phyloP scores from a whole-genome alignment of 2,329 filamentous ascomycete species.

The Aciculosporium take region DNA sequence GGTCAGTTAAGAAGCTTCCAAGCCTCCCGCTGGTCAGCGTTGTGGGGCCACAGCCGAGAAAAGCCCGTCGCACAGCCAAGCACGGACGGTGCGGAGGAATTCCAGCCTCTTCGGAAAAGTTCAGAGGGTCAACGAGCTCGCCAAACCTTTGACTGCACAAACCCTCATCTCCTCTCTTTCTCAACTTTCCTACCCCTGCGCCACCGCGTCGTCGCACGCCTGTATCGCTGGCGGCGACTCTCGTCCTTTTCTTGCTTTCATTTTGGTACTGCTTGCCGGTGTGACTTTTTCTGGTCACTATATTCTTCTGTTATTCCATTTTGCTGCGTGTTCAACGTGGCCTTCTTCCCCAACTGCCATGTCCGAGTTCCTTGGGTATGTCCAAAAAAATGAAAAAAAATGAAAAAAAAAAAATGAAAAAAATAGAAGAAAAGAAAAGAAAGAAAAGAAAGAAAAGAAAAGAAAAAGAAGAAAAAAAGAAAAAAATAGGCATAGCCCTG shows the following conservation, averaged over 20 bases:
- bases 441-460: no score
- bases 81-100: slow-evolving; percentile 9
- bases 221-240: slow-evolving; percentile 1
- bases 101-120: slow-evolving; percentile 16
- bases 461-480: background rate
- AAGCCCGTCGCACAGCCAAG: slow-evolving; percentile 11
- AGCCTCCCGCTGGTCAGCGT: background rate
- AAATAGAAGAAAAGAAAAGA: background rate
- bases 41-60: slow-evolving; percentile 7
- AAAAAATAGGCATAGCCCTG: no score
- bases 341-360: slow-evolving; percentile 23
- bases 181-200: background rate
- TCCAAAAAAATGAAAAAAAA: background rate
- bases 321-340: slow-evolving; percentile 28
- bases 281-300: slow-evolving; percentile 9
- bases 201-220: slow-evolving; percentile 3
- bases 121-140: slow-evolving; percentile 13
- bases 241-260: background rate
- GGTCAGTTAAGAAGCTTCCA: background rate
- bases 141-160: slow-evolving; percentile 21
- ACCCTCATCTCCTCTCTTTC: slow-evolving; percentile 8
- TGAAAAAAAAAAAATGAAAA: background rate
- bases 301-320: slow-evolving; percentile 12
- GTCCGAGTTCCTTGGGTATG: slow-evolving; percentile 49
- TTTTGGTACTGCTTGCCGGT: slow-evolving; percentile 10